Conservation (phyloP, 2,329 filamentous ascomycete genomes). For the Ceratocystis alfenasii region DNA sequence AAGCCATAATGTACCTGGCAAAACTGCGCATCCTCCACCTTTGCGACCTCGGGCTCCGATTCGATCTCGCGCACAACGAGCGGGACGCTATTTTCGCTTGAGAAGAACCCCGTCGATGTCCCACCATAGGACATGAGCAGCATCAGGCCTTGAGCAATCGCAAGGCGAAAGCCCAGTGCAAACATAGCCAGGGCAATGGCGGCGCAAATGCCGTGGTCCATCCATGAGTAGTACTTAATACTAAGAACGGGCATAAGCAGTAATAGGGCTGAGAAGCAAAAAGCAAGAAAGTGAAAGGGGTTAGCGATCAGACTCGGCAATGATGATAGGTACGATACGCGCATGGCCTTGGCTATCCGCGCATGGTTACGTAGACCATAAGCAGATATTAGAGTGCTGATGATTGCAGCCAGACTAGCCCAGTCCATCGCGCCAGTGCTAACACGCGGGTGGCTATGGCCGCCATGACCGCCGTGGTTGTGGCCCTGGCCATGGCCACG, state of each 20-base stretch:
- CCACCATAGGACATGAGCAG: constrained; percentile 76
- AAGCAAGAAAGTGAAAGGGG: constrained; percentile 85
- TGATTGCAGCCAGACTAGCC: constrained; percentile 68
- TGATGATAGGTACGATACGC: constrained; percentile 67
- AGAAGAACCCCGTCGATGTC: constrained; percentile 21
- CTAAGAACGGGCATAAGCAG: constrained; percentile 72
- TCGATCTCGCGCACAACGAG: constrained; percentile 78
- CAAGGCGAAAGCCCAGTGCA: constrained; percentile 67
- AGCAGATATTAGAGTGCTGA: constrained; percentile 73
- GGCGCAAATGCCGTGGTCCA: constrained; percentile 71
- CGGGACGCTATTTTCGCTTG: constrained; percentile 41
- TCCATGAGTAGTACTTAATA: constrained; percentile 60
- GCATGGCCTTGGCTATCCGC: constrained; percentile 83
- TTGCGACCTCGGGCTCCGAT: constrained; percentile 60
- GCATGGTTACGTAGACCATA: constrained; percentile 82
- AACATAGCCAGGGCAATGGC: constrained; percentile 84
- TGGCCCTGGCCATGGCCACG: background rate
- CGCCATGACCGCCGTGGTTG: constrained; percentile 46
- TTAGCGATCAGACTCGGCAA: constrained; percentile 82
- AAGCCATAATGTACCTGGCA: constrained; percentile 98
- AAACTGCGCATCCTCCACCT: constrained; percentile 82
- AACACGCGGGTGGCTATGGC: constrained; percentile 51
- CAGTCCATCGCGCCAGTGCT: constrained; percentile 68
- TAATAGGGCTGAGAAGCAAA: constrained; percentile 72
- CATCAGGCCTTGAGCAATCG: constrained; percentile 81